These are phyloP conservation scores for Backusella parvicylindrica DNA, from an alignment of 192 early-diverging fungal genomes.

Conservation along the genomic window DNA sequence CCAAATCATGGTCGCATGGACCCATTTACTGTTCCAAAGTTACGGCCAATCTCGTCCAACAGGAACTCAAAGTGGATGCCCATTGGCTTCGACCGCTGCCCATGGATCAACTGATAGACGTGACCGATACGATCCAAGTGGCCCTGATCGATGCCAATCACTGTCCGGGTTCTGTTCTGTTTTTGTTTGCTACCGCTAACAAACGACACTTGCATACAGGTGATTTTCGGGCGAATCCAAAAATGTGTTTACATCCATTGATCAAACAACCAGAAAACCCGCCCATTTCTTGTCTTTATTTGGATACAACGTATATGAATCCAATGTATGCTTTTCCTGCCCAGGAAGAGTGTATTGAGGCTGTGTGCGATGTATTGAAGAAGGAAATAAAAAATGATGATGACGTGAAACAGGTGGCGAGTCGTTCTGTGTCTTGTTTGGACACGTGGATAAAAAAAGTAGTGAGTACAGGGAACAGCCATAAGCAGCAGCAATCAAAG, in stretches of 20 bases:
- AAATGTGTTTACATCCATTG: constrained; percentile 56
- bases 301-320: constrained; percentile 91
- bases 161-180: constrained; percentile 67
- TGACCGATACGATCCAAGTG: constrained; percentile 57
- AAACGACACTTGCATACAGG: constrained; percentile 81
- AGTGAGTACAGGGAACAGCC: background rate
- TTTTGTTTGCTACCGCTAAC: constrained; percentile 54
- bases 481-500: background rate
- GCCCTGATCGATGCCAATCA: constrained; percentile 88
- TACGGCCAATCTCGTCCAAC: constrained; percentile 75
- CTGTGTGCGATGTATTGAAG: constrained; percentile 32
- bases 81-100: constrained; percentile 61
- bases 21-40: constrained; percentile 86
- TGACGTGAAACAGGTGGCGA: background rate
- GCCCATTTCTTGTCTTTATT: constrained; percentile 68
- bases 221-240: constrained; percentile 75
- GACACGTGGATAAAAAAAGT: constrained; percentile 5
- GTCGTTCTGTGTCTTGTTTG: background rate
- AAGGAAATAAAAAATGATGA: background rate
- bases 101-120: constrained; percentile 48
- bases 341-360: constrained; percentile 66
- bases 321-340: constrained; percentile 79
- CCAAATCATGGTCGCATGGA: constrained; percentile 59
- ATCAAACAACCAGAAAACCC: constrained; percentile 45
- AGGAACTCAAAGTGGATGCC: constrained; percentile 60